Evolutionary conservation across 225 moss, liverwort and hornwort genomes (phyloP).

Genomic region (Polytrichum commune): DNA sequence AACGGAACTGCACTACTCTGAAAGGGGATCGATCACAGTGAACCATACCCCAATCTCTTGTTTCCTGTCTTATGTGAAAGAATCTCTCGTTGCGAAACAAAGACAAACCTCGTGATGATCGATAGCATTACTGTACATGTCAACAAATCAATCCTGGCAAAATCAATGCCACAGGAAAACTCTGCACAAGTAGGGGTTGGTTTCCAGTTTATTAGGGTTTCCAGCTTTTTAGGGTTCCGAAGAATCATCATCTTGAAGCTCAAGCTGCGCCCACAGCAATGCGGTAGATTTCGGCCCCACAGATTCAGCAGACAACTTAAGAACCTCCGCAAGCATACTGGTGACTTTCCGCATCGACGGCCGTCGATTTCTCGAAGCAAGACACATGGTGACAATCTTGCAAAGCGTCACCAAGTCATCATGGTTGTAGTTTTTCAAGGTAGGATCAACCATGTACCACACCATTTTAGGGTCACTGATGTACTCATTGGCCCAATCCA

Average conservation of each 20-base stretch:
- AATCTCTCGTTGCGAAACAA: no score
- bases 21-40: no score
- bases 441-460: slow-evolving; percentile 92
- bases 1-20: no score
- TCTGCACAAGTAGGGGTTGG: no score
- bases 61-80: no score
- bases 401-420: slow-evolving; percentile 90
- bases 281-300: slow-evolving; percentile 76
- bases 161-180: no score
- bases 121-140: no score
- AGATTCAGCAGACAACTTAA: slow-evolving; percentile 70
- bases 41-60: no score
- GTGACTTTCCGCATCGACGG: slow-evolving; percentile 84
- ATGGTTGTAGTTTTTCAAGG: slow-evolving; percentile 75
- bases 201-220: no score
- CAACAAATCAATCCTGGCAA: no score
- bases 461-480: slow-evolving; percentile 87
- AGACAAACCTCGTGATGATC: no score
- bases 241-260: slow-evolving; percentile 51
- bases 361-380: slow-evolving; percentile 59
- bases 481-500: slow-evolving; percentile 87
- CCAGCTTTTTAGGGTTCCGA: no score
- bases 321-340: slow-evolving; percentile 58
- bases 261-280: slow-evolving; percentile 85
- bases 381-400: slow-evolving; percentile 57